A percentile compares a stretch with the other conserved stretches of the same genome.
These are phyloP conservation scores for Acacia confusa DNA, from an alignment of 306 rosid species.

Conservation along the genomic window DNA sequence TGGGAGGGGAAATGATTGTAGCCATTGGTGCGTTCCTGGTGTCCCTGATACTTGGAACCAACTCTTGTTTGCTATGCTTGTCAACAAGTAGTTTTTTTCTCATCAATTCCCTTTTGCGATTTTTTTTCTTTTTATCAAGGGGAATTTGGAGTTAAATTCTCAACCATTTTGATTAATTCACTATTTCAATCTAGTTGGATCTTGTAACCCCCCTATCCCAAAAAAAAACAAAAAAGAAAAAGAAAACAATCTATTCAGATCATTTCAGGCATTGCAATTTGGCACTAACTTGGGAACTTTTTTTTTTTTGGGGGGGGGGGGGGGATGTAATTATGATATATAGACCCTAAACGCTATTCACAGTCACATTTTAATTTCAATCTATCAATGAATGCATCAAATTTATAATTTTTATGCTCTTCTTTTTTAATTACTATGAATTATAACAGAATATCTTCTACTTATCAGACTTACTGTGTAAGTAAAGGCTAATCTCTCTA, in stretches of 20 bases:
- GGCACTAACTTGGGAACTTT: not conserved
- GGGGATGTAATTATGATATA: not conserved
- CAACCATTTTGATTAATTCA: not conserved
- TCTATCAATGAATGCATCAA: not conserved
- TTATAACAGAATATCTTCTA: not conserved
- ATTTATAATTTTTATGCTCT: not conserved
- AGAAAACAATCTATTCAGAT: not conserved
- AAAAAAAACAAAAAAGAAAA: too few species aligned
- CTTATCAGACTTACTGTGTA: not conserved
- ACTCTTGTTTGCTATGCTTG: slow-evolving; percentile 3
- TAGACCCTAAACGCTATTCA: not conserved
- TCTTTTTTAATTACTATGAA: not conserved
- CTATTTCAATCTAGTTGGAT: not conserved
- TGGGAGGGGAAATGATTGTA: slow-evolving; percentile 1
- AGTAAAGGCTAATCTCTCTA: not conserved
- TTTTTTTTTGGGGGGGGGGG: not conserved
- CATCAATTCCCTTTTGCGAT: not conserved
- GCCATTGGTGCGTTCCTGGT: slow-evolving; percentile 36
- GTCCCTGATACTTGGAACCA: slow-evolving; percentile 36
- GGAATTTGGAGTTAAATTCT: not conserved
- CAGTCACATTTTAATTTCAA: not conserved
- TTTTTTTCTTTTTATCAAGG: not conserved
- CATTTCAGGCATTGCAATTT: not conserved
- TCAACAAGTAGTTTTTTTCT: not conserved
- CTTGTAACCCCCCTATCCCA: not conserved